These are phyloP conservation scores for Pseudogymnoascus sp. DNA, from an alignment of 2,329 filamentous ascomycete species.

Conservation along the genomic window DNA sequence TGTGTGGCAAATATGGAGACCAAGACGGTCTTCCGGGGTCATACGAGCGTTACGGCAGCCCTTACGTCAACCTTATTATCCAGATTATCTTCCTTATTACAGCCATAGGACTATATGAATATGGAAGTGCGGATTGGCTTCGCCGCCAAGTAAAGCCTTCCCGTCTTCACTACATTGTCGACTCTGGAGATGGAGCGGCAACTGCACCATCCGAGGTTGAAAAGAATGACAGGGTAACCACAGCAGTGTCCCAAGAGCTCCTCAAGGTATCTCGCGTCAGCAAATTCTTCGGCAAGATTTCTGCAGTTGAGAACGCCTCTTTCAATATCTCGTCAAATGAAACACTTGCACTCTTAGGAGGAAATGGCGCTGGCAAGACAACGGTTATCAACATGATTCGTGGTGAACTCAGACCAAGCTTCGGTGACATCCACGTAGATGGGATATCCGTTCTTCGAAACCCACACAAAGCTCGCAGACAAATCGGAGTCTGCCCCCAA, in stretches of 20 bases:
- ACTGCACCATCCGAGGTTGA: slow-evolving; percentile 20
- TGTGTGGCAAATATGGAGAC: slow-evolving; percentile 23
- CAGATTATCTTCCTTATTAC: slow-evolving; percentile 22
- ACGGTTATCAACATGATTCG: slow-evolving; percentile 58
- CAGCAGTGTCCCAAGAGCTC: slow-evolving; percentile 27
- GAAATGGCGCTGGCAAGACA: slow-evolving; percentile 58
- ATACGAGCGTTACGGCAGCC: slow-evolving; percentile 22
- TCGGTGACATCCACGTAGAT: slow-evolving; percentile 53
- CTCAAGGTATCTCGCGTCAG: slow-evolving; percentile 55
- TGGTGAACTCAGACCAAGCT: slow-evolving; percentile 48
- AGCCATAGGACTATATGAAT: slow-evolving; percentile 20
- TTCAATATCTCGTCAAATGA: slow-evolving; percentile 52
- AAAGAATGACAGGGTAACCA: slow-evolving; percentile 27
- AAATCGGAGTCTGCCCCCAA: slow-evolving; percentile 30
- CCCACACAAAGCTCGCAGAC: slow-evolving; percentile 20
- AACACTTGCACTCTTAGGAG: slow-evolving; percentile 56
- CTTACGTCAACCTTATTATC: slow-evolving; percentile 22
- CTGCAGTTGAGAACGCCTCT: slow-evolving; percentile 54
- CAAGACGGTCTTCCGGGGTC: slow-evolving; percentile 17
- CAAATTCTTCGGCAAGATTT: slow-evolving; percentile 50
- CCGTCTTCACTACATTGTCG: slow-evolving; percentile 22
- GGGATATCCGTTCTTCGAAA: slow-evolving; percentile 40
- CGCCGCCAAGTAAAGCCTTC: slow-evolving; percentile 20
- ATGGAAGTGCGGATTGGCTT: slow-evolving; percentile 24
- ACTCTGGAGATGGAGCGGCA: slow-evolving; percentile 23